Evolutionary conservation across 2,329 filamentous ascomycete genomes (phyloP).

Genomic region (Ceratocystis variospora): DNA sequence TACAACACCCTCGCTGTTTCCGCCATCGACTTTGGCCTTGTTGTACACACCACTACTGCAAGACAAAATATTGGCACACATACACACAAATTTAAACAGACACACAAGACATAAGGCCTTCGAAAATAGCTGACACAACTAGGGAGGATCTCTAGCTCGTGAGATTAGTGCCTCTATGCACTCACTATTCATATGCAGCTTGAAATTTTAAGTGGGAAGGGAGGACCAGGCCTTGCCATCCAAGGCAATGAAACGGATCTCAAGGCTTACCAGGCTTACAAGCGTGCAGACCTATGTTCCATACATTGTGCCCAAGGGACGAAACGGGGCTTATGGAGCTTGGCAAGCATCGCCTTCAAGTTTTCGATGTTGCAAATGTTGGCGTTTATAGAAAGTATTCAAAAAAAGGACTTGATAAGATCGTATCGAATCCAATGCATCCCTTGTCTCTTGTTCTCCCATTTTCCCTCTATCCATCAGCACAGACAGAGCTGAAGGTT

Average conservation of each 20-base stretch:
- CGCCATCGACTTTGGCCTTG: background rate
- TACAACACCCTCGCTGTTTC: background rate
- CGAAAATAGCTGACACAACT: background rate
- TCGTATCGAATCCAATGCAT: background rate
- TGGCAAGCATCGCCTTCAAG: too few relatives aligned
- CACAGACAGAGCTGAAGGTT: background rate
- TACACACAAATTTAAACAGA: background rate
- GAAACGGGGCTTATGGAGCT: background rate
- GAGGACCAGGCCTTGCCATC: background rate
- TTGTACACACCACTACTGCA: background rate
- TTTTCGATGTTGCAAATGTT: too few relatives aligned
- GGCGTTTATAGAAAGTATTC: background rate
- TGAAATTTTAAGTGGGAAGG: background rate
- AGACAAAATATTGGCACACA: background rate
- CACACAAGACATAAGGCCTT: background rate
- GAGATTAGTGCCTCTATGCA: background rate
- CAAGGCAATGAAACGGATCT: background rate
- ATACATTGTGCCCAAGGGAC: background rate
- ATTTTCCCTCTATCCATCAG: background rate
- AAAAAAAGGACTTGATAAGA: constrained; percentile 4
- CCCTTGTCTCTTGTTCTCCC: background rate
- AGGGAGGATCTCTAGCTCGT: background rate
- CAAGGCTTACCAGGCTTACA: background rate
- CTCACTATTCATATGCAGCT: background rate
- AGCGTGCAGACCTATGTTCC: background rate